Evolutionary conservation across 352 stramenopile genomes (phyloP).

Genomic region (Globisporangium yorkense): DNA sequence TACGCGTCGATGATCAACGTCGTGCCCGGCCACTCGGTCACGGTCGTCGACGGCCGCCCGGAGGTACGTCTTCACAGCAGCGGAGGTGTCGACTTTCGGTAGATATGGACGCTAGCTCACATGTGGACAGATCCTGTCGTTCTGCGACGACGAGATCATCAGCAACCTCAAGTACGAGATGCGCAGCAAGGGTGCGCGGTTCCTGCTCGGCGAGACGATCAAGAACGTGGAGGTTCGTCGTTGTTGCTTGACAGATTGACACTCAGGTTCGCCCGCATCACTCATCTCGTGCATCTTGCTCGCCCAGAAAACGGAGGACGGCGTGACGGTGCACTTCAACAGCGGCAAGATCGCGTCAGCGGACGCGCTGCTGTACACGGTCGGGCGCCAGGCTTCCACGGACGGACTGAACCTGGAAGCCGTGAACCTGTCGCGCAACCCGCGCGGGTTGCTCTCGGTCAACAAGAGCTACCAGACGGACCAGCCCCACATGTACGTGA

Average conservation of each 20-base stretch:
- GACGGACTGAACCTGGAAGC: slow-evolving; percentile 80
- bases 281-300: not conserved
- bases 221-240: slow-evolving; percentile 52
- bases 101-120: not conserved
- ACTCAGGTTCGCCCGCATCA: not conserved
- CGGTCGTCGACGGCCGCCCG: slow-evolving; percentile 74
- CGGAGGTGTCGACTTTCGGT: not conserved
- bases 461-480: slow-evolving; percentile 88
- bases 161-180: slow-evolving; percentile 87
- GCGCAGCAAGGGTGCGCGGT: slow-evolving; percentile 83
- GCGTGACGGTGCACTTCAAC: slow-evolving; percentile 70
- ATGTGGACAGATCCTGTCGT: slow-evolving; percentile 57
- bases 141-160: slow-evolving; percentile 84
- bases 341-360: slow-evolving; percentile 66
- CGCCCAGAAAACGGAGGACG: slow-evolving; percentile 32
- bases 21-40: slow-evolving; percentile 80
- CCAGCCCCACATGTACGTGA: slow-evolving; percentile 65
- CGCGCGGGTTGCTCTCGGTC: slow-evolving; percentile 76
- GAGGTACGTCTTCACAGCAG: slow-evolving; percentile 25
- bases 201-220: slow-evolving; percentile 77
- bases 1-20: slow-evolving; percentile 91
- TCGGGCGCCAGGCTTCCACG: slow-evolving; percentile 73
- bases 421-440: slow-evolving; percentile 70
- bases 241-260: not conserved
- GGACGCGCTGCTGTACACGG: slow-evolving; percentile 78